Conservation (phyloP, 148 eudicot genomes). For the Persicaria tinctoria region DNA sequence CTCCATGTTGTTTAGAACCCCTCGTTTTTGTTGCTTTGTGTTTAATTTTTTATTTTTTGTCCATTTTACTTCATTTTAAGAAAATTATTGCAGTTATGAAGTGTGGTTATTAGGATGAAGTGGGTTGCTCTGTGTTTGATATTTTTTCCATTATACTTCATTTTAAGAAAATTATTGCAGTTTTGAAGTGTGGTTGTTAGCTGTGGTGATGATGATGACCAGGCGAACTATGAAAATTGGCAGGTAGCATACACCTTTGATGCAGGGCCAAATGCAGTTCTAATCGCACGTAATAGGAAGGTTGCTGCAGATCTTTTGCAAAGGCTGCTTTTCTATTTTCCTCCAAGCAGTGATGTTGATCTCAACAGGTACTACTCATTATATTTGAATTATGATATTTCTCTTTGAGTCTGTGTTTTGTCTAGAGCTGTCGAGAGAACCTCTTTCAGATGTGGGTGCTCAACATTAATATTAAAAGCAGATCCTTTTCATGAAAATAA, state of each 20-base stretch:
- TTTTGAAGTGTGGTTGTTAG: not conserved
- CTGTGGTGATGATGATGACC: not conserved
- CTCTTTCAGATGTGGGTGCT: no score
- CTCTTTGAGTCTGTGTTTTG: not conserved
- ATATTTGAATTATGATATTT: not conserved
- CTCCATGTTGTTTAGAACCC: no score
- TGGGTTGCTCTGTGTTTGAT: not conserved
- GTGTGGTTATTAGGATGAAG: no score
- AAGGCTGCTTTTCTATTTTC: conserved; percentile 71
- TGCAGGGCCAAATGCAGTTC: conserved; percentile 74
- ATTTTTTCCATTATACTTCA: not conserved
- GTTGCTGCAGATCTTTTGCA: conserved; percentile 70
- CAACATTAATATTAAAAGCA: no score
- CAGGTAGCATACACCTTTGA: conserved; percentile 95
- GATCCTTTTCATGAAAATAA: no score
- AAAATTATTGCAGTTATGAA: not conserved
- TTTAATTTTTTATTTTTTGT: not conserved
- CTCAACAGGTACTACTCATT: conserved; percentile 48
- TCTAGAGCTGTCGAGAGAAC: no score
- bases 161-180: not conserved
- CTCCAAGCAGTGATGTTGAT: conserved; percentile 65
- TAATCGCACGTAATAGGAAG: conserved; percentile 54
- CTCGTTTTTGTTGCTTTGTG: not conserved
- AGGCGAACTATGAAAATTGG: conserved; percentile 5
- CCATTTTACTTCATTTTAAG: not conserved